Base-by-base conservation (phyloP, 495 filamentous ascomycete species). In the Xylaria castorea region DNA sequence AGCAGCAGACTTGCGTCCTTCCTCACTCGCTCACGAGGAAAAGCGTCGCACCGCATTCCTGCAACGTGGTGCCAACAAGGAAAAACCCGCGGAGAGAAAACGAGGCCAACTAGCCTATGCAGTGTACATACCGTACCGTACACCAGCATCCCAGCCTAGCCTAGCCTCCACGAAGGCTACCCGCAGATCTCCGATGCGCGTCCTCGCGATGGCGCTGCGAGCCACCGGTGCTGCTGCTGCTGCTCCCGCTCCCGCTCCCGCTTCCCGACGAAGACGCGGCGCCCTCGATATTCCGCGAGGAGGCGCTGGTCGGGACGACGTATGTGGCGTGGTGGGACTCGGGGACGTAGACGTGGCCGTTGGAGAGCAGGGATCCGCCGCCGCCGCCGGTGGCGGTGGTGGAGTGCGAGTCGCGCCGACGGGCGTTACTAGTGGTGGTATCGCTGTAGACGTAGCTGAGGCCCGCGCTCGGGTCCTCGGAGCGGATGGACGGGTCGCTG, bases 81-180 rank as follows among this genome's bases (percentile, higher is more conserved):
- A 7, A 11, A 6, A 6, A 9, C 34, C 5, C 44, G 11, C 27
- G 3, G 53, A 58, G 55, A 58, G 14, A 6, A 6, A 34, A 12
- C 1, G 8, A 11, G 5, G 14, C 38, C 3, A 42, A 12, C 38
- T 36, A 36, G 3, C n/a, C n/a, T 20, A 1, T 20, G 44, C 44
- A 46, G 44, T 46, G 44, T 46, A 38, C 36, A 38, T 8, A 2
- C 7, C 14, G 5, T 16, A 1, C 4, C 44, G 18, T 20, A 48
- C 46, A n/a, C 34, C 12, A 40, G 38, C 38, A 40, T 8, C 38
- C 38, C 1, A 42, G 38, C 38, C 9, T 42, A 30, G 6, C 5
- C 66, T 76, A 78, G 66, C 70, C 73, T 69, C 78, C 76, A 71
- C 78, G 78, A 68, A 80, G 76, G 71, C 75, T 80, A 50, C 78